phyloP scores from a whole-genome alignment of 495 filamentous ascomycete genomes.

The Parachaetomium inaequale region DNA sequence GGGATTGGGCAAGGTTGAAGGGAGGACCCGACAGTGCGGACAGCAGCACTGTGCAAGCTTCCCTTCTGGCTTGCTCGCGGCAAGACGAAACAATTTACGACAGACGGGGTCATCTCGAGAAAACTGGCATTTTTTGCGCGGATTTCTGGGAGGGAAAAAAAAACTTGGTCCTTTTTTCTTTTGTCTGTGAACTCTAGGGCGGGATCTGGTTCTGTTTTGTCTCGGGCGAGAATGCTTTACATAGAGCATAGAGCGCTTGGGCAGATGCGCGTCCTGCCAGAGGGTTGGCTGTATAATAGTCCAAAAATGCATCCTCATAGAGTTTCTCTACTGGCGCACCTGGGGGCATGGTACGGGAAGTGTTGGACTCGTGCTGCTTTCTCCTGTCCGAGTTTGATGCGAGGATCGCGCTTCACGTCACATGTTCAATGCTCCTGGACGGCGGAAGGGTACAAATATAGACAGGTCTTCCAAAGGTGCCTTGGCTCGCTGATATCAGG shows the following conservation, averaged over 20 bases:
- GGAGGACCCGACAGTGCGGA: not conserved
- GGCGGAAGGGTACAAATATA: too few species aligned
- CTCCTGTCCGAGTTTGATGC: too few species aligned
- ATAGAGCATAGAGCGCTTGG: conserved; percentile 32
- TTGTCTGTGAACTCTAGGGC: conserved; percentile 22
- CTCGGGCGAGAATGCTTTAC: conserved; percentile 24
- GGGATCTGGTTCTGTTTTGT: conserved; percentile 27
- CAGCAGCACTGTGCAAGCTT: not conserved
- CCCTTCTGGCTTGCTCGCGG: conserved; percentile 5
- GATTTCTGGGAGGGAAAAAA: conserved; percentile 2
- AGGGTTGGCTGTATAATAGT: conserved; percentile 30
- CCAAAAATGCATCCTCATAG: conserved; percentile 22
- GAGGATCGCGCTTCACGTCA: too few species aligned
- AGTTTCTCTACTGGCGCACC: not conserved
- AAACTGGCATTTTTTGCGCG: not conserved
- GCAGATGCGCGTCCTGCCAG: conserved; percentile 24
- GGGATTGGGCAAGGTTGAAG: not conserved
- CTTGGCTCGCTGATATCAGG: too few species aligned
- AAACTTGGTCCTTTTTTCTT: conserved; percentile 9
- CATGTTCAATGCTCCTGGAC: too few species aligned
- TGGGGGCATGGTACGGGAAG: not conserved
- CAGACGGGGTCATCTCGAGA: not conserved
- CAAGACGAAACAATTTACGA: conserved; percentile 3
- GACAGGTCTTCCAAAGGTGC: too few species aligned
- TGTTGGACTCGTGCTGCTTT: not conserved